Base-by-base conservation (phyloP, 2,329 filamentous ascomycete genomes). In the Neocatenulostroma microsporum region DNA sequence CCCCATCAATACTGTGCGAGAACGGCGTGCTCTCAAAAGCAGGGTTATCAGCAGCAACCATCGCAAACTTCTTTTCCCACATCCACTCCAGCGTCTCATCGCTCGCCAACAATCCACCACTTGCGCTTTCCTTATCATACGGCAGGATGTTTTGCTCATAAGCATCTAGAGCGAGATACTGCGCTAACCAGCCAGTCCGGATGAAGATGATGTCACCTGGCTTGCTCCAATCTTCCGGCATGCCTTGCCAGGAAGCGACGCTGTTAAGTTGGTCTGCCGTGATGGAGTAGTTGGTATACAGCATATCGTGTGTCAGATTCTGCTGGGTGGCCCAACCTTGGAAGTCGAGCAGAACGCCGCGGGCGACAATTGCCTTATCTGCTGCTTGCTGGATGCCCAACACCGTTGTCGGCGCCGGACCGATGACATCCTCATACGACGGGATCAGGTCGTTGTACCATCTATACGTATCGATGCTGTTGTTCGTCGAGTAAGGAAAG, bases 131-230 rank as follows among this genome's bases (percentile, higher is more conserved):
- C 15, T 28, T 28, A 14, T 14, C 15, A 14, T 7, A 28, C n/a
- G 26, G 26, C 26, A 28, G 26, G 13, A 28, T 28, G 13, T 28
- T 28, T 14, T 28, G 26, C 26, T 28, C 26, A 14, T 28, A 28
- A 28, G 26, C 26, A 13, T 28, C 26, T 13, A 28, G 26, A 28
- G 26, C 13, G 10, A 10, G 26, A 28, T 28, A 28, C 26, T 28
- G 26, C 26, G n/a, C 26, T 7, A 28, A 14, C 26, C 26, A 28
- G 7, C 26, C 26, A 6, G n/a, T 28, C 26, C 26, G 6, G 10
- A 28, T 6, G 26, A 28, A 28, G n/a, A 28, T 7, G 15, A 28
- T 28, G n/a, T 28, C 26, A 14, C 26, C 26, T 7, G 26, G 26
- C 13, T 6, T 28, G 26, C 10, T n/a, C 26, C 26, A 28, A 9